These are phyloP conservation scores for Elaeis guineensis DNA, from an alignment of 176 grass and related monocot species.

Conservation along the genomic window DNA sequence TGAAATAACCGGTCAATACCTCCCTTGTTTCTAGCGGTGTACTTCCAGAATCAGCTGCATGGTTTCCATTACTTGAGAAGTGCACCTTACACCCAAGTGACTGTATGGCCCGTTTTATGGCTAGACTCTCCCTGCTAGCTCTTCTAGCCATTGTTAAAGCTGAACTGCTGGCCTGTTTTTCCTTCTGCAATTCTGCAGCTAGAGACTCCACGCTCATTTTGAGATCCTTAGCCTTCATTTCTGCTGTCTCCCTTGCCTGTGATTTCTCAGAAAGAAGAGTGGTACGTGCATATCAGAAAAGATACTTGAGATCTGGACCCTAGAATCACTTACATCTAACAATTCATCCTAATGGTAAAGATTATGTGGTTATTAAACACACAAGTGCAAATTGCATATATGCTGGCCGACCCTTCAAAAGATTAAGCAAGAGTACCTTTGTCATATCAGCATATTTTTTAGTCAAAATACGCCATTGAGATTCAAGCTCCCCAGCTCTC, in stretches of 20 bases:
- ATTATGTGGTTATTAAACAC: too few species aligned
- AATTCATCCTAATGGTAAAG: too few species aligned
- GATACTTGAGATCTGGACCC: not conserved
- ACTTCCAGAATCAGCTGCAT: slow-evolving; percentile 13
- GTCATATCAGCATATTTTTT: slow-evolving; percentile 43
- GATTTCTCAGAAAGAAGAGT: slow-evolving; percentile 14
- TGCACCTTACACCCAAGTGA: slow-evolving; percentile 74
- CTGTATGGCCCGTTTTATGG: slow-evolving; percentile 74
- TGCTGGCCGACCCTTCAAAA: slow-evolving; percentile 1
- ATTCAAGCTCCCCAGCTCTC: slow-evolving; percentile 67
- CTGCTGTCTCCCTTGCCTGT: slow-evolving; percentile 54
- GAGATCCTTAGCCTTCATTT: slow-evolving; percentile 53
- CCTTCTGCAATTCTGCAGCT: slow-evolving; percentile 48
- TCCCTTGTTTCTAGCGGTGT: slow-evolving; percentile 30
- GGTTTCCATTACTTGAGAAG: slow-evolving; percentile 31
- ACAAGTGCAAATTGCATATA: too few species aligned
- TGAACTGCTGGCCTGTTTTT: slow-evolving; percentile 37
- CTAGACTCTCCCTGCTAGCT: slow-evolving; percentile 48
- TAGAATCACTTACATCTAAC: too few species aligned
- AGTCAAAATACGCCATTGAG: slow-evolving; percentile 57
- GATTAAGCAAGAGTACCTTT: slow-evolving; percentile 31
- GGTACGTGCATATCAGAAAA: not conserved
- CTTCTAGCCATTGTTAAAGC: slow-evolving; percentile 49
- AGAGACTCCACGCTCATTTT: slow-evolving; percentile 50
- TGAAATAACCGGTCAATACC: slow-evolving; percentile 29